Evolutionary conservation across 2,329 filamentous ascomycete species (phyloP), one percentile per base, ranked within the genome.

Genomic region (Chrysosporium keratinophilum): DNA sequence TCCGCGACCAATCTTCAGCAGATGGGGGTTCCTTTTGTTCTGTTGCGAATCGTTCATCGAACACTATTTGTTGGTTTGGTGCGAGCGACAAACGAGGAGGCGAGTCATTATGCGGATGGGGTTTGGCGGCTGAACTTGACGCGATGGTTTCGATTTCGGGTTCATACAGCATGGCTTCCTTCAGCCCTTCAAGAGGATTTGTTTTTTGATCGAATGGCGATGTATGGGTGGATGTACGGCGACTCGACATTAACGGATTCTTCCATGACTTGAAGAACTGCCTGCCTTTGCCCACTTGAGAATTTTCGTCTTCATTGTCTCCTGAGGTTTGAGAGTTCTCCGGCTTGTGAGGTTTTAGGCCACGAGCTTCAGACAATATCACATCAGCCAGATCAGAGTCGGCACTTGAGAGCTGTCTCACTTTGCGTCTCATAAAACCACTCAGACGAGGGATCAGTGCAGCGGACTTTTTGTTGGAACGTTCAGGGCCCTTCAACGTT

Each of bases 1-100:
- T 46, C 35, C 31, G 34, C 19, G 52, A 56, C 57, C 57, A 58
- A 17, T 37, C 55, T 51, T 58, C 51, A 34, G 57, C 56, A n/a
- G 54, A 51, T 12, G 48, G 15, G 31, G 28, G 44, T n/a, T 17
- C 41, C 7, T 19, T 12, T 1, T 10, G 33, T 2, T 10, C 15
- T 5, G 12, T 28, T 40, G 33, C 5, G 15, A 46, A 17, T 17
- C 15, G 6, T 46, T 31, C 44, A 34, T 34, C 40, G 5, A 6
- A 4, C 4, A 15, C 6, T 28, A 12, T 11, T 31, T 33, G 17
- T 5, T 45, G 43, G 2, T 45, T 31, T 33, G 31, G 12, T 34
- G 20, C 12, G 9, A 47, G n/a, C 14, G n/a, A 47, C 14, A 47
- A n/a, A 6, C 20, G n/a, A 14, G 31, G 12, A 2, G 40, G 19